Evolutionary conservation across 78 protist genomes (phyloP), one percentile per base, ranked within the genome.

Genomic region (Parvularia atlantis): DNA sequence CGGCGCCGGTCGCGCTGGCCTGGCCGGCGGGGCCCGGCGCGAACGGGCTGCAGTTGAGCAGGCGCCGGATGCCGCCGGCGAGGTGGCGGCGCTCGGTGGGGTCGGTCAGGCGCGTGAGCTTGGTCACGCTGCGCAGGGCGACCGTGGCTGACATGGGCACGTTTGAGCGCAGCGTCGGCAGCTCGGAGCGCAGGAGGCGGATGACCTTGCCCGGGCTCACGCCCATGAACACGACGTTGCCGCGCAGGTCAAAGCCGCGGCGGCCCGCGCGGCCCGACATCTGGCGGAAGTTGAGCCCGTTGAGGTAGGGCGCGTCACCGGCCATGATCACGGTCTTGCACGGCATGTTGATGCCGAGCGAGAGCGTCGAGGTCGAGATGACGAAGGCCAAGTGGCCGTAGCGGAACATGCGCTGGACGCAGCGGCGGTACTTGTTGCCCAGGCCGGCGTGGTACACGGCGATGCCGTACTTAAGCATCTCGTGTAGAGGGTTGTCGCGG

Each of bases 221-320:
- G 11, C 84, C 85, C 16, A 75, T 30, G 74, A 88, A 75, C n/a
- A 85, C 59, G 1, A 80, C 84, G 41, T 85, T 52, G 26, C 95
- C 95, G 17, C 37, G 57, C 37, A 16, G 16, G 46, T 88, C 96
- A 30, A 60, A 52, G 13, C 96, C 96, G 28, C 96, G 73, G 9
- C 96, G 75, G n/a, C 96, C 96, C 1, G 94, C 89, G 28, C 96
- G 83, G 16, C 96, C 96, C 11, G 84, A 59, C 85, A 83, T 77
- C 69, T 91, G 96, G n/a, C 86, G 72, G 82, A 65, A 89, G 33
- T 56, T 43, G 39, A 85, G 52, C 36, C 89, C 30, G 66, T 80
- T 73, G 39, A 89, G 78, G 59, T 40, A 59, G 20, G 77, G 68
- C 2, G 63, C 16, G 60, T 84, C 90, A 58, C 90, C 89, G 41